Base-by-base conservation (phyloP, 768 basidiomycete species). In the Podaxis pistillaris region DNA sequence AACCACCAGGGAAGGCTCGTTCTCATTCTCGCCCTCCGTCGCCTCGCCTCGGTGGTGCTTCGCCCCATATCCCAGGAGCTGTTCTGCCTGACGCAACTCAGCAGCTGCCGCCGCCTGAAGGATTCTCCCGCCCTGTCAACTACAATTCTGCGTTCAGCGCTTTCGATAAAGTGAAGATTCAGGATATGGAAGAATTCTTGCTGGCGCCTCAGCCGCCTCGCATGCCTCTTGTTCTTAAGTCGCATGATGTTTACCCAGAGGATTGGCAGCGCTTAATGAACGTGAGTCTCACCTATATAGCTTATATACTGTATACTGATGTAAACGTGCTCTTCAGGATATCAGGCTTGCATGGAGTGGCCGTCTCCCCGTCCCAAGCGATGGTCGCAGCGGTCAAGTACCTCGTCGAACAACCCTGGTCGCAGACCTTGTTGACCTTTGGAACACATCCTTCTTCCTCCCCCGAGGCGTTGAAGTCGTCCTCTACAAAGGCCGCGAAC, bases 261-360 rank as follows among this genome's bases (percentile, higher is more conserved):
- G 92, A 94, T 68, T 94, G 92, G 92, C 84, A 81, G 64, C 79
- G 92, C 56, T 83, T 91, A 68, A 89, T 90, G 80, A 84, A 86
- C 76, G 91, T 90, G 68, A 12, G 83, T 50, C 2, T 8, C 24
- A 11, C 19, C 37, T 78, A 41, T 33, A 33, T 49, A 9, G 33
- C 33, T 55, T 12, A 4, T 13, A 41, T 28, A 57, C 55, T 38
- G 33, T 54, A 4, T 17, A 44, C 9, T 8, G 12, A 47, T 56
- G 33, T 62, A 36, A n/a, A 50, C 44, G 36, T 47, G 55, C 62
- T 46, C 12, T 30, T 56, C 63, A 93, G 89, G 92, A 94, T 70
- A 71, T 94, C 24, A 80, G 83, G 9, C 79, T 89, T 26, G 86
- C 89, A 0, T 94, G 92, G 92, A 80, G 83, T 17, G 89, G 88